Evolutionary conservation across 805 yeast genomes (phyloP).

Genomic region (Nakazawaea peltata): DNA sequence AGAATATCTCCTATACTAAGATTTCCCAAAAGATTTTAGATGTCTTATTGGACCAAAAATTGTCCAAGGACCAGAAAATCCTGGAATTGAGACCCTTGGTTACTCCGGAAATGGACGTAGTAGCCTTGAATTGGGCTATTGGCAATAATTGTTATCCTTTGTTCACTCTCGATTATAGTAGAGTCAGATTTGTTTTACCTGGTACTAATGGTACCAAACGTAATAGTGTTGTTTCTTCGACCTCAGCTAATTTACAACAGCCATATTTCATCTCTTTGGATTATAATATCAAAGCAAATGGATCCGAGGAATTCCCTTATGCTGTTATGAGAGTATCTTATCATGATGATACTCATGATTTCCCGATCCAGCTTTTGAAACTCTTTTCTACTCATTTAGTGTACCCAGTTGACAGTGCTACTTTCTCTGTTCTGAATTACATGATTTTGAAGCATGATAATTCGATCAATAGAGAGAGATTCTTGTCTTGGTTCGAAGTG

Average conservation of each 20-base stretch:
- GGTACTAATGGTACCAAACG: no score
- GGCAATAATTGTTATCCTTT: conserved; percentile 15
- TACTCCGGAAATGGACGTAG: background rate
- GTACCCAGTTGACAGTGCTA: conserved; percentile 17
- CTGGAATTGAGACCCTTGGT: background rate
- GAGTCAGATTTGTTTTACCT: conserved; percentile 14
- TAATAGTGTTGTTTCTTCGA: background rate
- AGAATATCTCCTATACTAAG: conserved; percentile 5
- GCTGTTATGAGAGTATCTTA: conserved; percentile 41
- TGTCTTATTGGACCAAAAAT: background rate
- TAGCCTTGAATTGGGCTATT: conserved; percentile 18
- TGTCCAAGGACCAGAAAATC: background rate
- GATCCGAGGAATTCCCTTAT: conserved; percentile 31
- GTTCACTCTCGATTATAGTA: conserved; percentile 12
- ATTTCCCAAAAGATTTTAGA: background rate
- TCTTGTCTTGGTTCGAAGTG: conserved; percentile 18
- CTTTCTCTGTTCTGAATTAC: conserved; percentile 20
- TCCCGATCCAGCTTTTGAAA: conserved; percentile 29
- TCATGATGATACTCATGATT: conserved; percentile 17
- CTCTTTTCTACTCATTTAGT: conserved; percentile 41
- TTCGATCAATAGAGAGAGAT: no score
- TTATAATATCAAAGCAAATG: conserved; percentile 14
- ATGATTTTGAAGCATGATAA: conserved; percentile 21
- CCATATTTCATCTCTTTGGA: conserved; percentile 24
- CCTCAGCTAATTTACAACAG: conserved; percentile 15